Evolutionary conservation across 495 filamentous ascomycete species (phyloP).

Genomic region (Tuber melanosporum): DNA sequence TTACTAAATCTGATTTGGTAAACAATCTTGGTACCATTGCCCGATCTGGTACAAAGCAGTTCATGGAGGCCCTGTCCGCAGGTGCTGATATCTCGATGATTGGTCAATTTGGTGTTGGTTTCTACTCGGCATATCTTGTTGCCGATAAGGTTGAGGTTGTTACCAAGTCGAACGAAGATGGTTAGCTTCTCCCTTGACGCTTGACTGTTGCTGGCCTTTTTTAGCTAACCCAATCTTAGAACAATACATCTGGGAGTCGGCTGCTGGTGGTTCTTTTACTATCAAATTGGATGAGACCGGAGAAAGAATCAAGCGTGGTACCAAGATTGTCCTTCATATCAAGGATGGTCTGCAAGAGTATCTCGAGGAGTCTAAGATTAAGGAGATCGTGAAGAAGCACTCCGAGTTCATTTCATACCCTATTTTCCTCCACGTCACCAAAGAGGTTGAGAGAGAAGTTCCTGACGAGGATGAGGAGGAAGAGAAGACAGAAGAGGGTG

Average conservation of each 20-base stretch:
- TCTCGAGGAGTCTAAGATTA: slow-evolving; percentile 97
- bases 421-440: slow-evolving; percentile 97
- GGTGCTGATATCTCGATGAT: slow-evolving; percentile 99
- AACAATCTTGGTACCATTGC: slow-evolving; percentile 99
- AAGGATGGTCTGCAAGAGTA: slow-evolving; percentile 99
- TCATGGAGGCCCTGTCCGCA: slow-evolving; percentile 98
- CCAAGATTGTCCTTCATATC: slow-evolving; percentile 94
- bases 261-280: slow-evolving; percentile 94
- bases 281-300: slow-evolving; percentile 84
- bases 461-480: slow-evolving; percentile 93
- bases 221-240: slow-evolving; percentile 43
- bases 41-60: slow-evolving; percentile 98
- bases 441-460: slow-evolving; percentile 98
- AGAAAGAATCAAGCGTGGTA: slow-evolving; percentile 84
- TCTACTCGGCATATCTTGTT: slow-evolving; percentile 99
- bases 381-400: slow-evolving; percentile 99
- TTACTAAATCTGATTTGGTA: slow-evolving; percentile 99
- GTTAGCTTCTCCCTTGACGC: slow-evolving; percentile 18
- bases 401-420: slow-evolving; percentile 99
- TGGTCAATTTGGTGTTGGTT: slow-evolving; percentile 99
- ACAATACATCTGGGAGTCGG: slow-evolving; percentile 99
- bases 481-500: slow-evolving; percentile 54
- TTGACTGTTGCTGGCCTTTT: not conserved
- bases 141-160: slow-evolving; percentile 91
- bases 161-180: slow-evolving; percentile 98